Conservation (phyloP, 129 eudicot species). For the Centrapalus pauciflorus region DNA sequence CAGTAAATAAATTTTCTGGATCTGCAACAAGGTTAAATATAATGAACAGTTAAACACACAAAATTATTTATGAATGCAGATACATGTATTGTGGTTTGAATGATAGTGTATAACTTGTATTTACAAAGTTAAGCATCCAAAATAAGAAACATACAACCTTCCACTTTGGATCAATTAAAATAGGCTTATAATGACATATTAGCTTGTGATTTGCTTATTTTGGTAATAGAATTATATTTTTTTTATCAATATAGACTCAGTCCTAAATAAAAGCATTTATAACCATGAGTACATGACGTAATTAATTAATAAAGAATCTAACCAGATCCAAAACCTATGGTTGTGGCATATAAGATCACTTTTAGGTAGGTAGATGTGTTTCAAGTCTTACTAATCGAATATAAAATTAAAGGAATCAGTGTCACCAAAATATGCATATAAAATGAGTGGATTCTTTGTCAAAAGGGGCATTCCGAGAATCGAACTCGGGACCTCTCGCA, state of each 20-base stretch:
- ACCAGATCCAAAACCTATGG: neutral
- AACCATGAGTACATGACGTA: neutral
- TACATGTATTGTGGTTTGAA: neutral
- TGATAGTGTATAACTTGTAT: neutral
- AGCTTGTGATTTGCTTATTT: too few relatives aligned
- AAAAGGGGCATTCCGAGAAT: slow-evolving; percentile 94
- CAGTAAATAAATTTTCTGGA: too few relatives aligned
- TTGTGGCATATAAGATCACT: slow-evolving; percentile 1
- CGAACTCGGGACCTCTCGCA: slow-evolving; percentile 99
- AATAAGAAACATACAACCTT: neutral
- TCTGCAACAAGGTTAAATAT: too few relatives aligned
- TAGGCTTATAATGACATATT: too few relatives aligned
- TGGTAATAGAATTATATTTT: neutral
- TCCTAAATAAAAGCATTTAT: neutral
- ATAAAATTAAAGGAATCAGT: neutral
- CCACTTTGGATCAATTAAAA: too few relatives aligned
- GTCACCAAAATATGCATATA: neutral
- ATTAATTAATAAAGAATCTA: neutral
- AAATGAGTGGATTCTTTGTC: neutral
- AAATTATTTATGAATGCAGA: too few relatives aligned
- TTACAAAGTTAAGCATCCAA: too few relatives aligned
- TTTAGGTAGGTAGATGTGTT: neutral
- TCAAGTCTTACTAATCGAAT: neutral
- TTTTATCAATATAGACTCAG: neutral
- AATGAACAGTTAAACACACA: too few relatives aligned